Percentiles rank a stretch among this genome's conserved stretches.
Conservation (phyloP, 2,329 filamentous ascomycete species). For the Aspergillus calidoustus region DNA sequence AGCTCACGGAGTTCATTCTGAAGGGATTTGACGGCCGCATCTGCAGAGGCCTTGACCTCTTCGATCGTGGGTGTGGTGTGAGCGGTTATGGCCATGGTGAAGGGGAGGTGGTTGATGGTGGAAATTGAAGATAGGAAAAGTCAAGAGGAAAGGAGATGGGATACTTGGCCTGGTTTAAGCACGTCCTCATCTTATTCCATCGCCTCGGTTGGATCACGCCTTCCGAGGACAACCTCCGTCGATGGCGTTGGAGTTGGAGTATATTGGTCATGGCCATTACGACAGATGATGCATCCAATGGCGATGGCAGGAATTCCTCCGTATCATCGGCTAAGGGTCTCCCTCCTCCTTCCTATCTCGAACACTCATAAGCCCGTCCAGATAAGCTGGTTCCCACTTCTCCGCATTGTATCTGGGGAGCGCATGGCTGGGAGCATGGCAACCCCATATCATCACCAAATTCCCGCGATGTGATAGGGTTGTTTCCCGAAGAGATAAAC, state of each 20-base stretch:
- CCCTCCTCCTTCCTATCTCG: neutral
- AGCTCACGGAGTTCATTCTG: neutral
- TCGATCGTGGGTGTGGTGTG: neutral
- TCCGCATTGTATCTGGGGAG: neutral
- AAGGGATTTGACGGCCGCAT: neutral
- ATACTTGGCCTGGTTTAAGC: neutral
- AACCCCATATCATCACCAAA: neutral
- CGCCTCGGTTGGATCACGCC: neutral
- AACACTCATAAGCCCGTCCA: neutral
- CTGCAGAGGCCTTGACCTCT: slow-evolving; percentile 1
- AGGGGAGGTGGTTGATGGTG: neutral
- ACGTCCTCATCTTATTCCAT: neutral
- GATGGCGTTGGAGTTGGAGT: neutral
- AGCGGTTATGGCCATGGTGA: neutral
- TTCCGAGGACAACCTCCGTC: too few species aligned
- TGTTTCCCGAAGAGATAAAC: neutral
- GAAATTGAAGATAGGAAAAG: neutral
- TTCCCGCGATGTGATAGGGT: neutral
- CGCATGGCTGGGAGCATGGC: neutral
- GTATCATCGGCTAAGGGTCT: neutral
- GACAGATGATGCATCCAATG: neutral
- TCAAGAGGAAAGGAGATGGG: neutral
- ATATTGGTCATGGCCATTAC: neutral
- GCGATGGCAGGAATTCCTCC: neutral
- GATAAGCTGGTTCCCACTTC: neutral